Percentiles rank a stretch among this genome's conserved stretches.
Evolutionary conservation across 164 flowering plant species (phyloP).

Genomic region (Warburgia ugandensis): DNA sequence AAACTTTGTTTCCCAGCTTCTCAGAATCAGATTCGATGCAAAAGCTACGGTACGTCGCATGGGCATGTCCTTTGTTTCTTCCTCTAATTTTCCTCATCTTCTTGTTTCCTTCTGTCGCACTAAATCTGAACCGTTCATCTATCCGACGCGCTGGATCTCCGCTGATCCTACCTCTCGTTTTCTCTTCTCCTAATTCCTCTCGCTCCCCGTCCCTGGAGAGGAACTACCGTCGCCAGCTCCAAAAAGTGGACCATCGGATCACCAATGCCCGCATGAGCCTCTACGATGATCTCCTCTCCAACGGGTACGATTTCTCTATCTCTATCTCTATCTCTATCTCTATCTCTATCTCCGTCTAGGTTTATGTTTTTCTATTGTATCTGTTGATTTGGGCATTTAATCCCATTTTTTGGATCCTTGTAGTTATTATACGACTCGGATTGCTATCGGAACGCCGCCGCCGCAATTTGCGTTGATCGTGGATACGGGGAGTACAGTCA

Average conservation of each 20-base stretch:
- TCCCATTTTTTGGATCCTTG: neutral
- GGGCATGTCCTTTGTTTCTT: no score
- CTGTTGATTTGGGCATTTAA: neutral
- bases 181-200: constrained; percentile 16
- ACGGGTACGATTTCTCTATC: constrained; percentile 69
- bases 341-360: no score
- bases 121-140: no score
- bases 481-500: constrained; percentile 95
- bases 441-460: constrained; percentile 96
- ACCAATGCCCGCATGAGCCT: constrained; percentile 83
- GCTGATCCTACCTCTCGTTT: constrained; percentile 8
- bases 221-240: constrained; percentile 16
- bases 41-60: no score
- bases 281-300: constrained; percentile 75
- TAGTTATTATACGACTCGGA: constrained; percentile 86
- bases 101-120: no score
- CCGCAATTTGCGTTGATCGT: constrained; percentile 90
- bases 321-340: neutral
- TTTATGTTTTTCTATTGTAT: neutral
- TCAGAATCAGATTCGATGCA: no score
- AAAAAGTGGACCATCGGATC: constrained; percentile 2
- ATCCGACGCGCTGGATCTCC: constrained; percentile 4
- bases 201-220: neutral
- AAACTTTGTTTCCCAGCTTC: no score
- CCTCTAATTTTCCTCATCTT: no score